Conservation (phyloP, 768 basidiomycete genomes). For the Suillus subalutaceus region DNA sequence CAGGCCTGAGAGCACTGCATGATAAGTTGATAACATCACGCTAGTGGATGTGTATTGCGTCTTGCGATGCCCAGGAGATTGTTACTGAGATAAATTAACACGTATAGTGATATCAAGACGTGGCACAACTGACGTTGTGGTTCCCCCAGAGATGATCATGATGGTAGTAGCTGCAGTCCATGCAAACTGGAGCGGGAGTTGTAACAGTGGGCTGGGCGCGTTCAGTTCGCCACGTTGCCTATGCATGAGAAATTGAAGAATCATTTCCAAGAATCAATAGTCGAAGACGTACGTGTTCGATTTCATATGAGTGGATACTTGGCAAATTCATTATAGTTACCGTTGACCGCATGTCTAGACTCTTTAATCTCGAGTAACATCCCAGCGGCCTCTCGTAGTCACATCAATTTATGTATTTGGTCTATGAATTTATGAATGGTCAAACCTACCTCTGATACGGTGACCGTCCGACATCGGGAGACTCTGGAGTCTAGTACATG, state of each 20-base stretch:
- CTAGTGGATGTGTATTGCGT: neutral
- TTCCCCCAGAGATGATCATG: neutral
- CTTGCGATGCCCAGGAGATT: neutral
- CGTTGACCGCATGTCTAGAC: too few relatives aligned
- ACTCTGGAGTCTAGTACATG: neutral
- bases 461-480: too few relatives aligned
- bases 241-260: neutral
- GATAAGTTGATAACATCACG: neutral
- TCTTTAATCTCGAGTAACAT: neutral
- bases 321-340: too few relatives aligned
- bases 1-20: neutral
- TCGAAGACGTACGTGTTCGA: neutral
- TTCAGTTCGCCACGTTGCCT: neutral
- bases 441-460: too few relatives aligned
- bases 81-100: neutral
- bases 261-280: too few relatives aligned
- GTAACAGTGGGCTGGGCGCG: neutral
- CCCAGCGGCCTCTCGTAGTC: neutral
- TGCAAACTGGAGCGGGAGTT: neutral
- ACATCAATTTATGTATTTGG: too few relatives aligned
- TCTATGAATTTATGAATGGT: too few relatives aligned
- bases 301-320: neutral
- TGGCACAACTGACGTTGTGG: neutral
- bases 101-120: neutral
- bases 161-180: neutral